A percentile compares a stretch with the other conserved stretches of the same genome.
These are phyloP conservation scores for Taxillus chinensis DNA, from an alignment of 164 flowering plant species.

Conservation along the genomic window DNA sequence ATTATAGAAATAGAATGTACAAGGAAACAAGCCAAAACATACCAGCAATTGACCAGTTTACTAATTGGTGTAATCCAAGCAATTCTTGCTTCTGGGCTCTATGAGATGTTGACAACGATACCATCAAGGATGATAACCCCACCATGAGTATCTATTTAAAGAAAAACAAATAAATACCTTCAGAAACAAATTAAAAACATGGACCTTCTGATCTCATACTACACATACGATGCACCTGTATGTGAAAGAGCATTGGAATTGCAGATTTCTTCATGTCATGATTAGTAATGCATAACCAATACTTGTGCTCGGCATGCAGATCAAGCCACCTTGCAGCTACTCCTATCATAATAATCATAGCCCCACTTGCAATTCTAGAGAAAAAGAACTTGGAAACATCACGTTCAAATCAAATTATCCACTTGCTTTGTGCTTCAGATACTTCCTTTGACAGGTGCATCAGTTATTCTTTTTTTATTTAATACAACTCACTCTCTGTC, in stretches of 20 bases:
- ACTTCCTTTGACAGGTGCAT: no score
- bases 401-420: neutral
- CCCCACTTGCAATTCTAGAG: conserved; percentile 65
- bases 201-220: conserved; percentile 7
- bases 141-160: conserved; percentile 53
- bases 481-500: no score
- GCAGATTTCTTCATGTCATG: conserved; percentile 27
- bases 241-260: conserved; percentile 47
- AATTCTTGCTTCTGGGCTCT: conserved; percentile 80
- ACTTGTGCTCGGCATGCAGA: conserved; percentile 29
- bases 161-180: conserved; percentile 5
- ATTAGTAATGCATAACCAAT: conserved; percentile 41
- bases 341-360: conserved; percentile 48
- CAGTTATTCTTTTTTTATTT: no score
- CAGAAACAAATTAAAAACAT: neutral
- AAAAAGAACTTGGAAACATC: neutral
- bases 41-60: conserved; percentile 89
- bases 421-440: no score
- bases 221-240: conserved; percentile 46
- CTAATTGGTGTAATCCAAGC: conserved; percentile 57
- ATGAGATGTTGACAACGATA: conserved; percentile 64
- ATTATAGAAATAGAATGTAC: no score
- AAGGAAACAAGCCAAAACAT: neutral
- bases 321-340: conserved; percentile 54
- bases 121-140: conserved; percentile 73